Evolutionary conservation across 2,329 filamentous ascomycete genomes (phyloP).

Genomic region (Xylariaceae sp.): DNA sequence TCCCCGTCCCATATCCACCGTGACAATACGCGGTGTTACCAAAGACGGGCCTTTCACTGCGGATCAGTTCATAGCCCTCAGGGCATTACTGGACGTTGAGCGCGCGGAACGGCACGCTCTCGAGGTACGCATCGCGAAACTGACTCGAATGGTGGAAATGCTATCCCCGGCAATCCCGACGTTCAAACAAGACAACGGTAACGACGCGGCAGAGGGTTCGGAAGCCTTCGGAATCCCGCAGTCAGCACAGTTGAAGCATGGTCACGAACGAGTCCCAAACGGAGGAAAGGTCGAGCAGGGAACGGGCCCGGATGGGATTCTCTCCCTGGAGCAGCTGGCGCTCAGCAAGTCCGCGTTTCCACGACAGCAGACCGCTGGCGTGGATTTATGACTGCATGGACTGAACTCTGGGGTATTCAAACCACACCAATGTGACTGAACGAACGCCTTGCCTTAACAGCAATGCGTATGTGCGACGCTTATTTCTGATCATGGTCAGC

Average conservation of each 20-base stretch:
- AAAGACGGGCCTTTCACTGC: constrained; percentile 37
- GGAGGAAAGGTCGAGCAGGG: constrained; percentile 37
- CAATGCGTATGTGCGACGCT: background rate
- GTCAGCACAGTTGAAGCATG: constrained; percentile 41
- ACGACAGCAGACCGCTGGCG: constrained; percentile 20
- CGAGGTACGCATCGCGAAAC: constrained; percentile 52
- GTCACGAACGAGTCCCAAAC: constrained; percentile 40
- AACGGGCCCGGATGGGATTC: constrained; percentile 57
- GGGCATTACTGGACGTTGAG: constrained; percentile 53
- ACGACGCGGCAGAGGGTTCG: constrained; percentile 37
- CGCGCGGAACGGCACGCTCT: constrained; percentile 52
- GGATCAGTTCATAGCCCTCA: constrained; percentile 49
- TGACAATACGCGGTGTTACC: constrained; percentile 45
- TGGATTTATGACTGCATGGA: constrained; percentile 35
- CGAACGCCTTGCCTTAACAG: background rate
- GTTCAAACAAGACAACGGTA: constrained; percentile 25
- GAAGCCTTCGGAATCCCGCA: constrained; percentile 51
- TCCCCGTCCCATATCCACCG: constrained; percentile 41
- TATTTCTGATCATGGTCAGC: background rate
- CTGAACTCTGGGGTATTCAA: constrained; percentile 10
- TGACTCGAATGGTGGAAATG: constrained; percentile 48
- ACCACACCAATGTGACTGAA: background rate
- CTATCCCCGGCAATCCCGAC: constrained; percentile 34
- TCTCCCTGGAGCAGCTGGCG: constrained; percentile 61
- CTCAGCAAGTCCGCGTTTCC: constrained; percentile 37